Evolutionary conservation across 345 rosid genomes (phyloP), one percentile per base, ranked within the genome.

Genomic region (Eucalyptus globulus): DNA sequence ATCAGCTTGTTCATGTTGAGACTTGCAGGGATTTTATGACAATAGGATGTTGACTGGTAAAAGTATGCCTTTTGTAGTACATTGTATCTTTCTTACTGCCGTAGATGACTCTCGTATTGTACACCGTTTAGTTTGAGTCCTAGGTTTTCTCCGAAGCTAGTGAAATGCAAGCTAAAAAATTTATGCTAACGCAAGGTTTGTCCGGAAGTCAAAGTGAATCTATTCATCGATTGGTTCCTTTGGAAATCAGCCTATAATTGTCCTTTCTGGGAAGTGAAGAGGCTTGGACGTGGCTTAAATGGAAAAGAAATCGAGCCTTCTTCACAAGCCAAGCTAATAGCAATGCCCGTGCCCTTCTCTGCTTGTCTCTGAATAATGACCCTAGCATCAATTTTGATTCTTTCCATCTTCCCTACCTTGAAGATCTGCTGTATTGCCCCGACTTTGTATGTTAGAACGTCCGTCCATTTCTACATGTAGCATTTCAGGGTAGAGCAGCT

Each of bases 221-320:
- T 56, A 24, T 56, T 56, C 62, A 56, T 56, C 13, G 29, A 3
- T 24, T 56, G 62, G 29, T 56, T 56, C 62, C 29, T 56, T 56
- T 24, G 27, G 29, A 56, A 56, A 24, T 56, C 29, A 22, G 29
- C 62, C 62, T 22, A 56, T 24, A 22, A 56, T 56, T 56, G 62
- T 56, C 62, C 62, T 76, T 21, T 4, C 89, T 95, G 2, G 92
- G 91, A 94, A 94, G 51, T 93, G 94, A 80, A 93, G 26, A 93
- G 26, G 89, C 47, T 40, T 43, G 11, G 50, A 43, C 50, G 86
- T 22, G 47, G 14, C 50, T 81, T 43, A 65, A n/a, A 65, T n/a
- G 76, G 76, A 65, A 65, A 65, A 65, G 76, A 65, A 65, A 65
- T 15, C 37, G 21, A 65, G 76, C n/a, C 34, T 47, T 40, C 87